phyloP scores from a whole-genome alignment of 2,329 filamentous ascomycete genomes.

The Epichloe glyceriae region DNA sequence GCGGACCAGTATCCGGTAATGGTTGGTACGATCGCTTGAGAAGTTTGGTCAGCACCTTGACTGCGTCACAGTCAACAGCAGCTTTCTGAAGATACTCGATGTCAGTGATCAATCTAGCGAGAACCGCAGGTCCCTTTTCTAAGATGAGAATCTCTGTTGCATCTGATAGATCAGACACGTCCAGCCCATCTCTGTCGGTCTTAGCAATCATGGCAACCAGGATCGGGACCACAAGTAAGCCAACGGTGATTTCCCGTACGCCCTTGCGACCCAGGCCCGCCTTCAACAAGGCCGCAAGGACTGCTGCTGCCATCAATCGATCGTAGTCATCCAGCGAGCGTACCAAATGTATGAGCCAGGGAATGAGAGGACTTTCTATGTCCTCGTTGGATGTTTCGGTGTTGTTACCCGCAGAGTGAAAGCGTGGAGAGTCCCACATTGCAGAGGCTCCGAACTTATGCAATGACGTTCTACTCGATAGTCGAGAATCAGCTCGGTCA shows the following conservation, averaged over 20 bases:
- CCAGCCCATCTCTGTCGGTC: constrained; percentile 31
- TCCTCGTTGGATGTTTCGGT: constrained; percentile 36
- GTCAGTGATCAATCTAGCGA: constrained; percentile 69
- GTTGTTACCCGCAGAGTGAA: constrained; percentile 13
- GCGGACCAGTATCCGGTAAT: constrained; percentile 18
- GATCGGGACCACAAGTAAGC: constrained; percentile 55
- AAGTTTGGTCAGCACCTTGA: constrained; percentile 33
- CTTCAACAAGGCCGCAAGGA: constrained; percentile 58
- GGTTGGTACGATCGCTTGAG: constrained; percentile 39
- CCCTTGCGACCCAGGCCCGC: constrained; percentile 51
- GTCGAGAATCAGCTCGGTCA: constrained; percentile 16
- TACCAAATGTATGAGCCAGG: constrained; percentile 57
- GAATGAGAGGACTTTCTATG: constrained; percentile 56
- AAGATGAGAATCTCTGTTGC: constrained; percentile 31
- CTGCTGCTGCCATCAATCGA: constrained; percentile 53
- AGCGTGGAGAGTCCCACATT: constrained; percentile 20
- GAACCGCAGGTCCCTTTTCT: constrained; percentile 60
- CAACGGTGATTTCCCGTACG: constrained; percentile 47
- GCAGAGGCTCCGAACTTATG: constrained; percentile 17
- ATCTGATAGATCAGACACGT: constrained; percentile 24
- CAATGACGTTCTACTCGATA: constrained; percentile 16
- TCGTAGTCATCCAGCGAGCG: constrained; percentile 44
- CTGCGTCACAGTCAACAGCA: constrained; percentile 52
- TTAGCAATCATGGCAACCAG: constrained; percentile 48
- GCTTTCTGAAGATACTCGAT: constrained; percentile 69